Evolutionary conservation across 805 yeast species (phyloP), one percentile per base, ranked within the genome.

Genomic region (Wickerhamiella sergipiensis): DNA sequence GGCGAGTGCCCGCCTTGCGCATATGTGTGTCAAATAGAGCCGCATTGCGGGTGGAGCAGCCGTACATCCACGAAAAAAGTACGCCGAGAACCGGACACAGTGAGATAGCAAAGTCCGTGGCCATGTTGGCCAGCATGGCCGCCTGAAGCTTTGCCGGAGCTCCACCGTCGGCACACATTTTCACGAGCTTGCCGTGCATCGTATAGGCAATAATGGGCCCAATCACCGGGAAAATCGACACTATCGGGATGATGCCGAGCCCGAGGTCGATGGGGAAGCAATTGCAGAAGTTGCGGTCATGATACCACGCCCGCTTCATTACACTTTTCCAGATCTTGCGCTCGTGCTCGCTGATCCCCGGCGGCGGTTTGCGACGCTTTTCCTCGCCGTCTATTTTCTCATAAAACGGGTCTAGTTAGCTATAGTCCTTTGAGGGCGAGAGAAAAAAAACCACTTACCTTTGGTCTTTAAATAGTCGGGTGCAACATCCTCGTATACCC

Each of bases 1-100:
- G 38, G 39, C 43, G 44, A 2, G 17, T 49, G 13, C 55, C 63
- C 38, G 60, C 57, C 36, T 59, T 55, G 17, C 61, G 53, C 48
- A 70, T 50, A 61, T 58, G 64, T n/a, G 73, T 76, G 62, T 85
- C 87, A 8, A 88, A 73, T 59, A 86, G 60, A 0, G 90, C 89
- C 0, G 95, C 95, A 64, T 90, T 89, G 60, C 96, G 71, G 0
- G 96, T 85, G 7, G 95, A 85, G 62, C 95, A 85, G 1, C 81
- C 85, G 61, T 86, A 78, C 64, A 89, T 53, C 90, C 95, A 89
- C 12, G 85, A 69, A 50, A 88, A 75, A 38, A 88, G 67, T 2
- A 80, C 71, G 1, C 97, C 97, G 33, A 90, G 64, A 3, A 88
- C 57, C 0, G 97, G 97, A 0, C 90, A 81, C 33, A 90, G 69